These are phyloP conservation scores for Fusarium sp. DNA, from an alignment of 2,329 filamentous ascomycete species.

Conservation along the genomic window DNA sequence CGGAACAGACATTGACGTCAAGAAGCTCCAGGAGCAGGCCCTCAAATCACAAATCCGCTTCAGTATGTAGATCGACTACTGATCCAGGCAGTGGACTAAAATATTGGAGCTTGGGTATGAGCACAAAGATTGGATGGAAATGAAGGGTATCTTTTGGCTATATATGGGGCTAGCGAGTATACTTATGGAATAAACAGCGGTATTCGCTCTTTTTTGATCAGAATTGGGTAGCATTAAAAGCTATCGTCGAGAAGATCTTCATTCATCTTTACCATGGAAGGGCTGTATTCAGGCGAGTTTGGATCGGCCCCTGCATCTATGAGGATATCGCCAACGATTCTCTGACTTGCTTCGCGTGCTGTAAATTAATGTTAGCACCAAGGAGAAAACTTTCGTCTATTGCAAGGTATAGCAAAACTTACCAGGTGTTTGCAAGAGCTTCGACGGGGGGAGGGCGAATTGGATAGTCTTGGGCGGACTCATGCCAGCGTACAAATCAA, in stretches of 20 bases:
- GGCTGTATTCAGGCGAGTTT: slow-evolving; percentile 70
- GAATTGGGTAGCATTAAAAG: slow-evolving; percentile 57
- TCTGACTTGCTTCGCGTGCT: slow-evolving; percentile 83
- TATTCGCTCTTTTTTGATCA: background rate
- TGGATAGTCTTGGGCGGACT: slow-evolving; percentile 96
- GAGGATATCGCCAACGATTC: slow-evolving; percentile 84
- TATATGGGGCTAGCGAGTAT: slow-evolving; percentile 6
- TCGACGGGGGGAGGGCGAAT: slow-evolving; percentile 82
- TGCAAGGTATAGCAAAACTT: slow-evolving; percentile 46
- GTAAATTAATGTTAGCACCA: background rate
- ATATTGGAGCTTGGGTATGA: background rate
- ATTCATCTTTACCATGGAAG: slow-evolving; percentile 74
- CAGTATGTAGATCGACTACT: slow-evolving; percentile 37
- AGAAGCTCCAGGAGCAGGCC: slow-evolving; percentile 48
- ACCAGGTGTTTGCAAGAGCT: slow-evolving; percentile 84
- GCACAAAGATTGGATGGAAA: background rate
- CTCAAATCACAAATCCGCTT: slow-evolving; percentile 48
- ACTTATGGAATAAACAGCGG: background rate
- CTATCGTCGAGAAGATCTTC: slow-evolving; percentile 72
- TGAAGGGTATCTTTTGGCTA: slow-evolving; percentile 26
- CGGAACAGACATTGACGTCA: slow-evolving; percentile 32
- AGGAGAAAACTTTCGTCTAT: too few relatives aligned
- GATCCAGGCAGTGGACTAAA: slow-evolving; percentile 3
- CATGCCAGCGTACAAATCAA: slow-evolving; percentile 74
- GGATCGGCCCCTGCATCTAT: slow-evolving; percentile 76